Conservation (phyloP, 2,329 filamentous ascomycete species). For the Pseudogymnoascus sp. region DNA sequence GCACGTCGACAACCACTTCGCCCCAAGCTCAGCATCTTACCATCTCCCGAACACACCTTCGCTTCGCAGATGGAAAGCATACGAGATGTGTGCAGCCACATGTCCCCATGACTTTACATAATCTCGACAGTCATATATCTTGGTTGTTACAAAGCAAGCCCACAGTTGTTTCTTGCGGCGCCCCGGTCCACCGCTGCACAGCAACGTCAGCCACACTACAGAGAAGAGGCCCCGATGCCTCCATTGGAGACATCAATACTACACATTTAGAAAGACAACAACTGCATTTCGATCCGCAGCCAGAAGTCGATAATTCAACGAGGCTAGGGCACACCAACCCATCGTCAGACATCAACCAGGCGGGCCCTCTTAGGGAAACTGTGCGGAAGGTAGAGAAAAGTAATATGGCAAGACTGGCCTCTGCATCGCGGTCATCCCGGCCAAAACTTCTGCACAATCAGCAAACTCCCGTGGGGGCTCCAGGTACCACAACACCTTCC, state of each 20-base stretch:
- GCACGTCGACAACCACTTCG: background rate
- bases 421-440: slow-evolving; percentile 19
- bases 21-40: background rate
- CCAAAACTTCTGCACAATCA: slow-evolving; percentile 18
- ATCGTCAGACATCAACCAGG: slow-evolving; percentile 19
- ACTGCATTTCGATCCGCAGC: slow-evolving; percentile 14
- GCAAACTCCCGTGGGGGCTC: background rate
- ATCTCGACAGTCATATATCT: slow-evolving; percentile 27
- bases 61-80: slow-evolving; percentile 1
- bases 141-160: slow-evolving; percentile 26
- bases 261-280: background rate
- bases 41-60: background rate
- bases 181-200: background rate
- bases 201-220: background rate
- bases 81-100: slow-evolving; percentile 14
- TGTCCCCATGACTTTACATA: slow-evolving; percentile 29
- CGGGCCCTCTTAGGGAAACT: slow-evolving; percentile 17
- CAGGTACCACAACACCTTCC: slow-evolving; percentile 22
- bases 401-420: slow-evolving; percentile 26
- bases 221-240: background rate
- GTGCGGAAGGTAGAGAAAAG: slow-evolving; percentile 13
- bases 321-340: slow-evolving; percentile 17
- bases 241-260: background rate
- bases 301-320: background rate
- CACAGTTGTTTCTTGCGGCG: slow-evolving; percentile 9